These are phyloP conservation scores for Alloteropsis semialata DNA, from an alignment of 176 grass and related monocot species.

Conservation along the genomic window DNA sequence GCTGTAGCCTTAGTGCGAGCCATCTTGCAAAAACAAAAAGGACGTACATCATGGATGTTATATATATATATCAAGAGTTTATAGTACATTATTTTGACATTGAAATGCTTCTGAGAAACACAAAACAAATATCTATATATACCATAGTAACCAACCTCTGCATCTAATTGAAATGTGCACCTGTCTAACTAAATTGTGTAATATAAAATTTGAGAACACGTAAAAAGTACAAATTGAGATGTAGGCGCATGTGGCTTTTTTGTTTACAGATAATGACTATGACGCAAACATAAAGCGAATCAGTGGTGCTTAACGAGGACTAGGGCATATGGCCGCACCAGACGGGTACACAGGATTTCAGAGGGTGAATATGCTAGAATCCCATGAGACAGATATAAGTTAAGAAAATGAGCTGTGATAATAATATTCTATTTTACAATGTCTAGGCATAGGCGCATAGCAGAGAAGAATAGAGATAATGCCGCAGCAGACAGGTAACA, in stretches of 20 bases:
- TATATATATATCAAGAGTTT: no score
- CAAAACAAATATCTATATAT: background rate
- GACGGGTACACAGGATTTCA: no score
- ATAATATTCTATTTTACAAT: no score
- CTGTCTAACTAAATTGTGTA: background rate
- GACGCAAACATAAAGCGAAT: background rate
- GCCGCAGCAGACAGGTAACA: no score
- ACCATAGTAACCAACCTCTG: no score
- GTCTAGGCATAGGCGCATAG: background rate
- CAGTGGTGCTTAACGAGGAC: background rate
- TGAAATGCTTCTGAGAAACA: background rate
- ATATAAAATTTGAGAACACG: background rate
- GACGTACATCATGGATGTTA: background rate
- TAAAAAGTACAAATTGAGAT: background rate
- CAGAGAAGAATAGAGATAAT: background rate
- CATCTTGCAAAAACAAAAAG: background rate
- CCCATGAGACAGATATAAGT: no score
- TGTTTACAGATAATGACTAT: no score
- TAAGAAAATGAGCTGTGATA: no score
- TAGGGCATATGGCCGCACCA: no score
- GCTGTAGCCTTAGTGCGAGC: background rate
- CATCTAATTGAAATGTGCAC: no score
- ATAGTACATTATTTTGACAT: background rate
- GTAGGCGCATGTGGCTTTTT: no score
- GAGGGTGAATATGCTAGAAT: no score